phyloP scores from a whole-genome alignment of 306 rosid species.

The apple (Malus domestica) region ASM211411v1 NC_041800.1:15605501-15606000 shows the following conservation, averaged over 20 bases:
- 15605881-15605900: too few relatives aligned
- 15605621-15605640: constrained; percentile 79
- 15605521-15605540: constrained; percentile 98
- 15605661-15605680: background rate
- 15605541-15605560: constrained; percentile 89
- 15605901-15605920: too few relatives aligned
- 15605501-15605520: constrained; percentile 82
- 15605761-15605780: background rate
- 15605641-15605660: constrained; percentile 55
- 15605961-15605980: too few relatives aligned
- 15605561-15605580: constrained; percentile 92
- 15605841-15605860: background rate
- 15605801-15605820: background rate
- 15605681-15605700: background rate
- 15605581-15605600: constrained; percentile 79
- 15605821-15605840: background rate
- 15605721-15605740: background rate
- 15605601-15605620: constrained; percentile 82
- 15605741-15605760: background rate
- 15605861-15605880: background rate
- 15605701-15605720: background rate
- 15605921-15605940: too few relatives aligned
- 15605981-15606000: too few relatives aligned
- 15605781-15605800: background rate
- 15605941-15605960: too few relatives aligned